Base-by-base conservation (phyloP, 1,284 basidiomycete species). In the Cryptococcus hybrid region DNA sequence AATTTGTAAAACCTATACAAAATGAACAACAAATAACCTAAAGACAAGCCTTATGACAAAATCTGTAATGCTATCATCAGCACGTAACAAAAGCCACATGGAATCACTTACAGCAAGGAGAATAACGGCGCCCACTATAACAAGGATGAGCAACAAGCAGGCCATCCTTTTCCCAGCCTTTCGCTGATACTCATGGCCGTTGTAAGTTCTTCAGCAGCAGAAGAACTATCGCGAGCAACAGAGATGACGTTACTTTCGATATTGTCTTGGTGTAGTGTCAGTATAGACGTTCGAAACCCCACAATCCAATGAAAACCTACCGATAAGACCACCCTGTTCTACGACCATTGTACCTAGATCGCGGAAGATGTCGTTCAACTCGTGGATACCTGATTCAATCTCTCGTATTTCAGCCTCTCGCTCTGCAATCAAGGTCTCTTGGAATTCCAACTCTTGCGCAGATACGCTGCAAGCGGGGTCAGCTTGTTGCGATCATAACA, bases 361-460 rank as follows among this genome's bases (percentile, higher is more conserved):
- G 45, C 92, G 85, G 83, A 99, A 99, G 69, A 99, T 98, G 77
- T 97, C 92, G 51, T 92, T 88, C 48, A 99, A 81, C 75, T 99
- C 95, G 70, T 97, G 92, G 54, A 99, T 97, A 5, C 96, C 95
- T 1, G 86, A 88, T 79, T 99, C 96, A 60, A 99, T 99, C 73
- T 98, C 94, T 47, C 89, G 85, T 58, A 99, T 99, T 72, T 98
- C 95, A 0, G 82, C 83, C 75, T 99, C 95, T 18, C 96, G 89
- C 75, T 98, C 95, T 57, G 90, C 89, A 61, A 99, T 96, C 40
- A 99, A 80, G 11, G 91, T 90, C 70, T 99, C 95, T 74, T 99
- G 96, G n/a, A 95, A 95, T 40, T 92, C 92, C 36, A 98, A 83
- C 75, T 99, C 95, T 64, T 91, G 88, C 0, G 90, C 88, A 0